A percentile compares a stretch with the other conserved stretches of the same genome.
phyloP scores from a whole-genome alignment of 192 early-diverging fungal genomes.

The Coemansia sp. region DNA sequence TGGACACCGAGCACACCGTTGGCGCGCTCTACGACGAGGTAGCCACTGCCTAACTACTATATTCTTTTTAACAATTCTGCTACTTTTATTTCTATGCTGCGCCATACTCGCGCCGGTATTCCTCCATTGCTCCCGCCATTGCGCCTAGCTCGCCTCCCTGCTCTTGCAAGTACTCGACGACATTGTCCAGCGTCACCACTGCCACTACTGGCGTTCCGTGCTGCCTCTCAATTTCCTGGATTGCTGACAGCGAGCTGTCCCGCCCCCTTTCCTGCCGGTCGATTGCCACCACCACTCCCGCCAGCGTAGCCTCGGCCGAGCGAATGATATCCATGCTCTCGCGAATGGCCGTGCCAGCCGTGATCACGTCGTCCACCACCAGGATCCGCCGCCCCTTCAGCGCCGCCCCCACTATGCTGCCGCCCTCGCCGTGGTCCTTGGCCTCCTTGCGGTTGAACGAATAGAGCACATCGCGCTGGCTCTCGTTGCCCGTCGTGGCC shows the following conservation, averaged over 20 bases:
- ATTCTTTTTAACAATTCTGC: not conserved
- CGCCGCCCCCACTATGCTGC: constrained; percentile 86
- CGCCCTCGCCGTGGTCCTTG: constrained; percentile 99
- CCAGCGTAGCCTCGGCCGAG: constrained; percentile 65
- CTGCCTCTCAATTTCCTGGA: constrained; percentile 87
- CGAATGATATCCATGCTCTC: constrained; percentile 84
- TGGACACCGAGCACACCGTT: constrained; percentile 42
- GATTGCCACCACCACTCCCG: constrained; percentile 88
- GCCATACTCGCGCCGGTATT: constrained; percentile 83
- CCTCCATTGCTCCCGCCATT: constrained; percentile 68
- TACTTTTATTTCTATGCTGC: constrained; percentile 39
- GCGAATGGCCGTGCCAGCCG: constrained; percentile 97
- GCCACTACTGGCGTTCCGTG: constrained; percentile 76
- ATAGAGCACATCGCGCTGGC: constrained; percentile 68
- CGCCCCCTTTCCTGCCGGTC: constrained; percentile 85
- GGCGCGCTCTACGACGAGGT: constrained; percentile 10
- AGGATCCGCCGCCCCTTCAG: constrained; percentile 70
- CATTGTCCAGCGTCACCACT: constrained; percentile 83
- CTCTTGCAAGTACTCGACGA: constrained; percentile 84
- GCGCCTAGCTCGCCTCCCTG: constrained; percentile 41
- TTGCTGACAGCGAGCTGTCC: constrained; percentile 73
- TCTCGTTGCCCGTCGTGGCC: constrained; percentile 33
- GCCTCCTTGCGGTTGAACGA: constrained; percentile 97
- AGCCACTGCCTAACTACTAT: not conserved
- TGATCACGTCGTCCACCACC: constrained; percentile 97